These are phyloP conservation scores for Nemania serpens DNA, from an alignment of 2,329 filamentous ascomycete genomes.

Conservation along the genomic window DNA sequence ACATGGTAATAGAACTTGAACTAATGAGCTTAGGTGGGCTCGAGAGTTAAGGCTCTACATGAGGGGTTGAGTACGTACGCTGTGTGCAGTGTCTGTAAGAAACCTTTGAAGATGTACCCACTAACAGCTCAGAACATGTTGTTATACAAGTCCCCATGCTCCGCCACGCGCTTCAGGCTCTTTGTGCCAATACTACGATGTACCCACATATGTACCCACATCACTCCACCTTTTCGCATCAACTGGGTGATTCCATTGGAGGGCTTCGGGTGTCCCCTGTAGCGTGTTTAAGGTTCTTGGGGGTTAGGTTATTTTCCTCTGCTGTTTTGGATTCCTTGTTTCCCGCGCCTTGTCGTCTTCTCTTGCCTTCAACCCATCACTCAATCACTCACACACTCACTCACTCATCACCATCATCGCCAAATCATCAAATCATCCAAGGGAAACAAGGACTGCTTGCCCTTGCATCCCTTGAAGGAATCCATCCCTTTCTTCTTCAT, in stretches of 20 bases:
- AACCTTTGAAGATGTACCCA: no score
- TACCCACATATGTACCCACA: background rate
- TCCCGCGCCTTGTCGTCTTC: constrained; percentile 6
- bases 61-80: no score
- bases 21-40: no score
- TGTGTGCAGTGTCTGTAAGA: no score
- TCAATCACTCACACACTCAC: constrained; percentile 1
- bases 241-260: background rate
- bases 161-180: background rate
- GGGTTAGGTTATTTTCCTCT: constrained; percentile 6
- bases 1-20: no score
- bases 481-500: no score
- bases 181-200: background rate
- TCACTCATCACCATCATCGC: constrained; percentile 14
- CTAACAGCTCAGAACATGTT: no score
- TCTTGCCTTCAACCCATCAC: constrained; percentile 15
- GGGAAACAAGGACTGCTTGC: no score
- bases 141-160: no score
- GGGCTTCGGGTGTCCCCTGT: constrained; percentile 3
- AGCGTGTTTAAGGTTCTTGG: background rate
- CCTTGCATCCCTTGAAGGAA: no score
- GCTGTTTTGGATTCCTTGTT: constrained; percentile 28
- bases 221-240: background rate
- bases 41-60: no score
- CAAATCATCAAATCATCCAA: background rate